Evolutionary conservation across 2,329 filamentous ascomycete species (phyloP).

Genomic region (Clarireedia hainanense): DNA sequence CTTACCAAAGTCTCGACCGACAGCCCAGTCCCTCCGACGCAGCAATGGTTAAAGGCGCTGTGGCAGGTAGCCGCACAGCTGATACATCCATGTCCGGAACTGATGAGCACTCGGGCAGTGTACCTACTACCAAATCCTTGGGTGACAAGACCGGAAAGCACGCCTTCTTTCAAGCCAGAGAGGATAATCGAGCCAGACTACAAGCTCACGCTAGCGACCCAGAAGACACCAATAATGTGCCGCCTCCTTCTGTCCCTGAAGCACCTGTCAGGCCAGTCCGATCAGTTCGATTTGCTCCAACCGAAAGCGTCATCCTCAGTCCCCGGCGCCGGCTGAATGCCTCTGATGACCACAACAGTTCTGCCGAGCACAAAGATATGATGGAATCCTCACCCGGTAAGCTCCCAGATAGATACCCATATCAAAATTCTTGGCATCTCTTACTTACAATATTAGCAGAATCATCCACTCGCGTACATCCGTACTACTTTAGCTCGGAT

Average conservation of each 20-base stretch:
- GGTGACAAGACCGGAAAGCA: constrained; percentile 25
- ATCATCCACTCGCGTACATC: background rate
- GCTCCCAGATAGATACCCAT: background rate
- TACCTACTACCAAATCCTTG: constrained; percentile 13
- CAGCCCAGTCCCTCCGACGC: constrained; percentile 33
- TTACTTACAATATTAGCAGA: background rate
- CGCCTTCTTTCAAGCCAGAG: constrained; percentile 27
- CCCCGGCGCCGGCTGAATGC: background rate
- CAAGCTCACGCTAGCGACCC: background rate
- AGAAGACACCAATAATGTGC: background rate
- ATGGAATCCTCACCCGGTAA: background rate
- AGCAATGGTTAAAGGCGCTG: constrained; percentile 29
- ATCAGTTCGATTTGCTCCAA: background rate
- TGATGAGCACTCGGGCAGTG: background rate
- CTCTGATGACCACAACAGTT: too few relatives aligned
- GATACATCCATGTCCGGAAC: background rate
- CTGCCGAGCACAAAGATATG: background rate
- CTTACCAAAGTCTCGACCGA: background rate
- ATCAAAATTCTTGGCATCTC: background rate
- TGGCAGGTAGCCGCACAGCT: background rate
- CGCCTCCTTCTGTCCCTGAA: background rate
- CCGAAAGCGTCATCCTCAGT: background rate
- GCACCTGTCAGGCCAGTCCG: background rate
- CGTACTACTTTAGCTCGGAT: constrained; percentile 6
- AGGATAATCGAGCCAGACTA: constrained; percentile 23